phyloP scores from a whole-genome alignment of 495 filamentous ascomycete species.

The Cetradonia linearis region DNA sequence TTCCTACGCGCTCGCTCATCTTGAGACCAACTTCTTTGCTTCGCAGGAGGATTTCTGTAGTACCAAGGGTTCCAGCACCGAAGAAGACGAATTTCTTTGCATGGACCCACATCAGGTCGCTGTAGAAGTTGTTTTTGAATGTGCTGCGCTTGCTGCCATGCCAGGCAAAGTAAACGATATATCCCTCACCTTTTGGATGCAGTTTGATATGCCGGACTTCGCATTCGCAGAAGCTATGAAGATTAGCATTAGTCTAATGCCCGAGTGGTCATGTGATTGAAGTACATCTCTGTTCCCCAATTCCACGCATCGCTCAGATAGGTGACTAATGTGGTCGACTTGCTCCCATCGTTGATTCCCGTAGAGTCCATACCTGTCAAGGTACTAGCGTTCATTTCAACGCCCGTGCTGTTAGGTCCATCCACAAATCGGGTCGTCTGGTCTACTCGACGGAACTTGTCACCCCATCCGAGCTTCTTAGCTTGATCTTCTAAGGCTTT shows the following conservation, averaged over 20 bases:
- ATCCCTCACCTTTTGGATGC: conserved; percentile 4
- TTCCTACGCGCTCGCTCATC: conserved; percentile 2
- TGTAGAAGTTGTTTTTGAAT: conserved; percentile 2
- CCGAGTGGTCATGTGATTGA: background rate
- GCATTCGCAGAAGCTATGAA: conserved; percentile 3
- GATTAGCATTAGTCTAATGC: background rate
- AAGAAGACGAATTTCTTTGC: conserved; percentile 1
- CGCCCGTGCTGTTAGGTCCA: conserved; percentile 3
- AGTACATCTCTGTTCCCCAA: conserved; percentile 3
- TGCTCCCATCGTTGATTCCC: conserved; percentile 2
- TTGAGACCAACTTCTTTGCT: conserved; percentile 6
- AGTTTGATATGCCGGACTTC: background rate
- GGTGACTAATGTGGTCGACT: background rate
- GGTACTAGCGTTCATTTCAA: background rate
- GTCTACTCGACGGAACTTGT: conserved; percentile 2
- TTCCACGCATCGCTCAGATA: conserved; percentile 5
- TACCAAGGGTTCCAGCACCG: conserved; percentile 4
- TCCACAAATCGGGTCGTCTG: conserved; percentile 5
- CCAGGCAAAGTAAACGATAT: conserved; percentile 4
- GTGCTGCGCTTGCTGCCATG: conserved; percentile 3
- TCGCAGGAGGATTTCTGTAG: conserved; percentile 1
- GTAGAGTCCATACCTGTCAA: conserved; percentile 2
- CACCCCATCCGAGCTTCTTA: background rate
- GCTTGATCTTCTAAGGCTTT: background rate
- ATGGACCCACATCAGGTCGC: conserved; percentile 3